Conservation (phyloP, 352 stramenopile species). For the Phytophthora europaea region DNA sequence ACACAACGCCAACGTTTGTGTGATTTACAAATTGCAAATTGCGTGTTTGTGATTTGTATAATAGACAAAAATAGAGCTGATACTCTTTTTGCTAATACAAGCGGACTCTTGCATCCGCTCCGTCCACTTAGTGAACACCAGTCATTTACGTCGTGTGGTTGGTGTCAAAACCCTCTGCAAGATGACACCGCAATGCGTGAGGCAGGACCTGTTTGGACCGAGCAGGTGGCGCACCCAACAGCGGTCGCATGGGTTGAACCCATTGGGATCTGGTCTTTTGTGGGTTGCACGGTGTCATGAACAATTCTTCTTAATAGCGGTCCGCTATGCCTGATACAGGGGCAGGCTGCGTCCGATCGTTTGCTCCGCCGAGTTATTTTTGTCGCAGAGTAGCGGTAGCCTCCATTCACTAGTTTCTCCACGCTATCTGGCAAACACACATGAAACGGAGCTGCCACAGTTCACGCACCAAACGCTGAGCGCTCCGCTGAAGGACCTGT, state of each 20-base stretch:
- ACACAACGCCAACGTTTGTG: too few relatives aligned
- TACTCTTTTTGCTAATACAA: neutral
- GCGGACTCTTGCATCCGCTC: neutral
- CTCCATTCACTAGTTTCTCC: too few relatives aligned
- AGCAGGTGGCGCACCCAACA: neutral
- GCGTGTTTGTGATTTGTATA: neutral
- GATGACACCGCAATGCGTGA: neutral
- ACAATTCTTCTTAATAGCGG: neutral
- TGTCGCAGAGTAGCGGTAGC: too few relatives aligned
- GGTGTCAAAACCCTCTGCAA: neutral
- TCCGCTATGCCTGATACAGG: neutral
- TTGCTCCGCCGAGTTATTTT: too few relatives aligned
- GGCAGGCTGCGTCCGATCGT: too few relatives aligned
- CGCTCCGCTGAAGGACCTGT: neutral
- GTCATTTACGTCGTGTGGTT: neutral
- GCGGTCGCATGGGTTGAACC: neutral
- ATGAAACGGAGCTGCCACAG: neutral
- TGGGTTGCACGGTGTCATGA: neutral
- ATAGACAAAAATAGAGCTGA: neutral
- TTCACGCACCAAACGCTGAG: neutral
- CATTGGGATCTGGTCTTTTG: neutral
- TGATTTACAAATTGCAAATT: too few relatives aligned
- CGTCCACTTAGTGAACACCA: conserved; percentile 5
- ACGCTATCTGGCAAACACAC: too few relatives aligned
- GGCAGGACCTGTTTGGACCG: neutral